Percentiles rank a stretch among this genome's conserved stretches.
Conservation (phyloP, 352 stramenopile genomes). For the Globisporangium irregulare region DNA sequence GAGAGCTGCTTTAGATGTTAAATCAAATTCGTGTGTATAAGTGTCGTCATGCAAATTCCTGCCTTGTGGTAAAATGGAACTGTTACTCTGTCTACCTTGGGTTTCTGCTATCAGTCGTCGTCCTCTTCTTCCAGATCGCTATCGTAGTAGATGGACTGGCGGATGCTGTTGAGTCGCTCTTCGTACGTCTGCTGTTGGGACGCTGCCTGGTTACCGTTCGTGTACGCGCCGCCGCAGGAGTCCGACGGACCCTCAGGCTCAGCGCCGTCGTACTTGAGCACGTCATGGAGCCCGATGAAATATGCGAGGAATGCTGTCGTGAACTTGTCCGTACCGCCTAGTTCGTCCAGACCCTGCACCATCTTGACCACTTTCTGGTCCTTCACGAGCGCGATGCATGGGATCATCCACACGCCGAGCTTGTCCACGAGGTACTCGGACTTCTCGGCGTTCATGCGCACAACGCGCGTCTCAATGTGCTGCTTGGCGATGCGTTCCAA, state of each 20-base stretch:
- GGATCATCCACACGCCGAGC: slow-evolving; percentile 95
- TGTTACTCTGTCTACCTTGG: not conserved
- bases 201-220: slow-evolving; percentile 31
- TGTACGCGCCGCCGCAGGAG: slow-evolving; percentile 62
- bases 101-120: slow-evolving; percentile 29
- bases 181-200: slow-evolving; percentile 41
- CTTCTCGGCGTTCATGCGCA: slow-evolving; percentile 96
- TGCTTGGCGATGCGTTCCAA: slow-evolving; percentile 85
- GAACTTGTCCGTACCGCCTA: slow-evolving; percentile 94
- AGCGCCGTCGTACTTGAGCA: slow-evolving; percentile 95
- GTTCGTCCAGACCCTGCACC: slow-evolving; percentile 93
- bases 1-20: not conserved
- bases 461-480: slow-evolving; percentile 95
- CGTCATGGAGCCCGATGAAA: slow-evolving; percentile 90
- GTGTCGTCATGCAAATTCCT: not conserved
- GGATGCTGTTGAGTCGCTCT: slow-evolving; percentile 60
- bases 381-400: slow-evolving; percentile 94
- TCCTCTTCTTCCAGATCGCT: slow-evolving; percentile 82
- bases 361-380: slow-evolving; percentile 96
- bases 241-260: slow-evolving; percentile 62
- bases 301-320: slow-evolving; percentile 89
- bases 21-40: not conserved
- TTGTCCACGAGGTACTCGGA: slow-evolving; percentile 96
- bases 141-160: slow-evolving; percentile 84
- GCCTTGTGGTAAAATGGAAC: not conserved